A percentile compares a stretch with the other conserved stretches of the same genome.
Conservation (phyloP, 768 basidiomycete species). For the Kondoa malvinella region DNA sequence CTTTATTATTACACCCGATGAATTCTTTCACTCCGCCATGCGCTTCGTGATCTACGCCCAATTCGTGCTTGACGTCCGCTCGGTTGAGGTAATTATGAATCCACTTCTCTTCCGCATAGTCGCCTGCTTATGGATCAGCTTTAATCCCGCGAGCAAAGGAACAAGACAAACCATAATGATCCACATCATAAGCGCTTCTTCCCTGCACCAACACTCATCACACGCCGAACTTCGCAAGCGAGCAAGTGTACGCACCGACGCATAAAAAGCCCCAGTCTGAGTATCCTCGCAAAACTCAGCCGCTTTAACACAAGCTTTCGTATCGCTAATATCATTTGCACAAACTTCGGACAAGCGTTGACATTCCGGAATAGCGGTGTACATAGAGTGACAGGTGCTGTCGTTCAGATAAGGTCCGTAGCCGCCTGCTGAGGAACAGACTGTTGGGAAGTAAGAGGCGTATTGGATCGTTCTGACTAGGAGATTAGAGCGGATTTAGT, state of each 20-base stretch:
- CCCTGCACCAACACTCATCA: slow-evolving; percentile 13
- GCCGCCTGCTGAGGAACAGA: slow-evolving; percentile 20
- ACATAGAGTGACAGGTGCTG: slow-evolving; percentile 19
- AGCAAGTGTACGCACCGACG: neutral
- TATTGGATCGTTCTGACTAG: slow-evolving; percentile 24
- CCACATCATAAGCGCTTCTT: slow-evolving; percentile 20
- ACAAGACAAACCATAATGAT: slow-evolving; percentile 10
- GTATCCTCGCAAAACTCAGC: slow-evolving; percentile 23
- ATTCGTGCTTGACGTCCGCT: slow-evolving; percentile 16
- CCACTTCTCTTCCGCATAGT: slow-evolving; percentile 24
- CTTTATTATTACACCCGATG: slow-evolving; percentile 20
- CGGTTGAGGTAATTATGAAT: slow-evolving; percentile 21
- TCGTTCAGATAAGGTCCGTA: slow-evolving; percentile 22
- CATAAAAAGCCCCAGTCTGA: slow-evolving; percentile 19
- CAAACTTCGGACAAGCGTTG: slow-evolving; percentile 20
- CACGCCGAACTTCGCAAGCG: neutral
- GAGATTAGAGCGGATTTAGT: too few species aligned
- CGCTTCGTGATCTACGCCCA: slow-evolving; percentile 23
- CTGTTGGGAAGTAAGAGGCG: slow-evolving; percentile 21
- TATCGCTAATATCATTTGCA: slow-evolving; percentile 16
- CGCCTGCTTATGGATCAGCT: slow-evolving; percentile 7
- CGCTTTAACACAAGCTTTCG: slow-evolving; percentile 18
- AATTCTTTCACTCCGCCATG: slow-evolving; percentile 22
- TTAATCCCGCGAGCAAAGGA: neutral
- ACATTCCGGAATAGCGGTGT: slow-evolving; percentile 17